These are phyloP conservation scores for Saccharum hybrid DNA, from an alignment of 202 grass and related monocot species.

Conservation along the genomic window DNA sequence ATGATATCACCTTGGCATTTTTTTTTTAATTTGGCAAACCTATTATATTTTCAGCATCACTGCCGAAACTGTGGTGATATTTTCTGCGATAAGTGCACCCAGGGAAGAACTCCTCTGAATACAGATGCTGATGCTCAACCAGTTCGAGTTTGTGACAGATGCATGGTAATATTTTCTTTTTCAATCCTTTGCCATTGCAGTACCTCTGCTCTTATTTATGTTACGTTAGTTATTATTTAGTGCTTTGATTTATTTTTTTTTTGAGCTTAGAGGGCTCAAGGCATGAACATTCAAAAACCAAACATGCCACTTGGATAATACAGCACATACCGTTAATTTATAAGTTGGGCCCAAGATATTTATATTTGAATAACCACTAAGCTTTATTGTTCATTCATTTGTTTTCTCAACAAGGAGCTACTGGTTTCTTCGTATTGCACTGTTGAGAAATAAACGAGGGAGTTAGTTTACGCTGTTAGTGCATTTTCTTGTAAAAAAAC, in stretches of 20 bases:
- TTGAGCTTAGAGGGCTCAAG: conserved; percentile 23
- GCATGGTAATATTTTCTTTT: conserved; percentile 70
- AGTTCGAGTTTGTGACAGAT: conserved; percentile 93
- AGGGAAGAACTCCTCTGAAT: conserved; percentile 82
- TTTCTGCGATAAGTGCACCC: conserved; percentile 98
- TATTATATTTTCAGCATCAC: conserved; percentile 83
- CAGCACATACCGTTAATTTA: background rate
- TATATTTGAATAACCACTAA: conserved; percentile 19
- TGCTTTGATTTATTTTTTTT: conserved; percentile 13
- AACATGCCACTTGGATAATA: background rate
- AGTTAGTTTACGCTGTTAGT: background rate
- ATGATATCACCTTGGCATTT: background rate
- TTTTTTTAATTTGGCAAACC: conserved; percentile 13
- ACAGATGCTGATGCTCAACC: conserved; percentile 73
- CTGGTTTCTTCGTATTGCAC: background rate
- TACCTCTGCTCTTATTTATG: conserved; percentile 17
- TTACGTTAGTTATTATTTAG: background rate
- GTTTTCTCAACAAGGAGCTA: conserved; percentile 2
- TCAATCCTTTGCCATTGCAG: background rate
- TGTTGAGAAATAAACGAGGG: background rate
- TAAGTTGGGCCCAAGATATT: background rate
- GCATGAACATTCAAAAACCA: background rate
- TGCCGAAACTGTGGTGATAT: conserved; percentile 98
- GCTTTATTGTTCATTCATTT: conserved; percentile 6
- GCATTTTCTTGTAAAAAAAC: background rate